These are phyloP conservation scores for Vanilla planifolia DNA, from an alignment of 106 monocot genomes.

Conservation along the genomic window DNA sequence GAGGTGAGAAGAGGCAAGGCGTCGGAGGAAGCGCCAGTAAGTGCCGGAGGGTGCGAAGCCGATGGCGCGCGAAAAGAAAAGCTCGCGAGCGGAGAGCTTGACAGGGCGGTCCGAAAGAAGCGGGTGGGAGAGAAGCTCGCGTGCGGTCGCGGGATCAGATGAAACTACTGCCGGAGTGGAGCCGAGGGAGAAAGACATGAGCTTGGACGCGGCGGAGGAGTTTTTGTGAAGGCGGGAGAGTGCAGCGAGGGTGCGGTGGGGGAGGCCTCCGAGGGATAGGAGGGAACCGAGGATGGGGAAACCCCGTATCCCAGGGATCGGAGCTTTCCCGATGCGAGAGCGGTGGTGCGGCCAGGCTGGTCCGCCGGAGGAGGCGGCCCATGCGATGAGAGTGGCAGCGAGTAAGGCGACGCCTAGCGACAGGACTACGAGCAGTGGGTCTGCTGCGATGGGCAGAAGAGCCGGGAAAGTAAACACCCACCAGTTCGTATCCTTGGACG, in stretches of 20 bases:
- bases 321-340: no score
- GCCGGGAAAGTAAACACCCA: no score
- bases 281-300: constrained; percentile 74
- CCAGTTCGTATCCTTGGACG: no score
- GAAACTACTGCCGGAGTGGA: constrained; percentile 73
- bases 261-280: constrained; percentile 45
- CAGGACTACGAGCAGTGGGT: no score
- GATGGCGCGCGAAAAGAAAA: constrained; percentile 83
- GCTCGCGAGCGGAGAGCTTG: constrained; percentile 73
- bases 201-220: constrained; percentile 9
- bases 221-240: constrained; percentile 9
- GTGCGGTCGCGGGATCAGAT: constrained; percentile 46
- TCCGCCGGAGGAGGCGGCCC: no score
- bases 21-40: constrained; percentile 88
- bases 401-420: no score
- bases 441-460: no score
- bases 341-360: no score
- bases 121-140: constrained; percentile 65
- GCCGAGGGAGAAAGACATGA: constrained; percentile 91
- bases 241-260: constrained; percentile 50
- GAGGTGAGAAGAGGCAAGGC: constrained; percentile 70
- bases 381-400: no score
- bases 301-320: constrained; percentile 64
- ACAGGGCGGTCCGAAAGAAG: constrained; percentile 70
- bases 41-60: constrained; percentile 84